Evolutionary conservation across 345 rosid species (phyloP), one percentile per base, ranked within the genome.

Genomic region (Cardiospermum halicacabum): DNA sequence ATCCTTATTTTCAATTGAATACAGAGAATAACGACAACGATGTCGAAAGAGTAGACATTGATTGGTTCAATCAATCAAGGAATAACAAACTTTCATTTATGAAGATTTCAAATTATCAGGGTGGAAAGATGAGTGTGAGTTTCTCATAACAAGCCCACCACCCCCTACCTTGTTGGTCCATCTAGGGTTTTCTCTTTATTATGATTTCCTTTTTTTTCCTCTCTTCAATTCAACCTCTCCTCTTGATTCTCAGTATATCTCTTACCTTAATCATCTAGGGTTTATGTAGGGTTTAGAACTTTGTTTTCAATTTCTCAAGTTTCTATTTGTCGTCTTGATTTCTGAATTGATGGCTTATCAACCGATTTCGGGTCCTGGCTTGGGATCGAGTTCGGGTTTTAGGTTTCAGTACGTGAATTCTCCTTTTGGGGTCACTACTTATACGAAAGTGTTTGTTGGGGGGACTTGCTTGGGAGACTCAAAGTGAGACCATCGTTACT

Each of bases 401-500:
- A 86, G 85, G 60, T 85, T 81, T 66, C 96, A 84, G 43, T 84
- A 80, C 72, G 59, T 76, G 79, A 88, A 85, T 73, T 88, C 91
- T 18, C 86, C 97, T 45, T 88, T 84, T 60, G 98, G 99, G 31
- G 97, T 89, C 70, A 93, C 98, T 39, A 87, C 93, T 19, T 81
- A 69, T 65, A 89, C 90, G 13, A 89, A 91, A 80, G 88, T 89
- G 65, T 95, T 95, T 51, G 94, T 87, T 39, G 96, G 96, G 65
- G 96, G 96, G 13, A n/a, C 84, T 90, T 49, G 98, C 97, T 3
- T 93, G 97, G 97, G 96, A 91, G 74, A 90, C 97, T 58, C 91
- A 82, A 67, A 90, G 90, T 61, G 96, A 88, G 34, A 84, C 96
- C 60, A 78, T 94, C 88, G 85, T 12, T 78, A 89, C 77, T 94